These are phyloP conservation scores for Aspergillus jensenii DNA, from an alignment of 2,329 filamentous ascomycete species.

Conservation along the genomic window DNA sequence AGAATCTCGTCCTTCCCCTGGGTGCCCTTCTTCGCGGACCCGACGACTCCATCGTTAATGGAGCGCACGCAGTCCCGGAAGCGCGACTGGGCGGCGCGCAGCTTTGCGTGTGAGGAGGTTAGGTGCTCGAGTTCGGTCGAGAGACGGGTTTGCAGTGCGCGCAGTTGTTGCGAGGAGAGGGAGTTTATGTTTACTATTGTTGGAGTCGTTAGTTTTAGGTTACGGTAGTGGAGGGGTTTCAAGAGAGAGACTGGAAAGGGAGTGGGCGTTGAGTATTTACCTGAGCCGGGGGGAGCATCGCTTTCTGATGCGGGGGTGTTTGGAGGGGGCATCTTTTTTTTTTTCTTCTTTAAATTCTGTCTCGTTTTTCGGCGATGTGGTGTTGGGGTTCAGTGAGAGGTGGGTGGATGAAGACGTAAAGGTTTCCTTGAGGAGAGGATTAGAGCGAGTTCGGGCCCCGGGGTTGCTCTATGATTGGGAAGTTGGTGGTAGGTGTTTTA, in stretches of 20 bases:
- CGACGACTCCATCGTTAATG: constrained; percentile 61
- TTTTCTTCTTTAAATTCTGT: background rate
- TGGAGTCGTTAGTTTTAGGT: background rate
- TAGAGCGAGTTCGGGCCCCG: background rate
- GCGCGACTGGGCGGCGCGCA: constrained; percentile 85
- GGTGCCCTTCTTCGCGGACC: constrained; percentile 35
- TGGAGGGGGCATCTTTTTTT: constrained; percentile 23
- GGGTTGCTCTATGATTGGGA: background rate
- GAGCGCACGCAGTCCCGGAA: constrained; percentile 87
- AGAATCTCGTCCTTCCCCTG: constrained; percentile 59
- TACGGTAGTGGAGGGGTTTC: no score
- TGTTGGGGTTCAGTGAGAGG: background rate
- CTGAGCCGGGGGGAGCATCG: constrained; percentile 21
- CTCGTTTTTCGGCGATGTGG: background rate
- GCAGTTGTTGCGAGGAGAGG: constrained; percentile 81
- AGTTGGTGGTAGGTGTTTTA: background rate
- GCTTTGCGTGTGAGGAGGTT: constrained; percentile 82
- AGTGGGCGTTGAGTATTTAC: background rate
- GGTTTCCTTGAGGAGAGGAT: background rate
- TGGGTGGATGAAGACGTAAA: background rate
- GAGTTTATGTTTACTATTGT: constrained; percentile 65
- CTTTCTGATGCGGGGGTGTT: constrained; percentile 31
- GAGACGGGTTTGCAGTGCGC: constrained; percentile 90
- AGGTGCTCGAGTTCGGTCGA: constrained; percentile 96
- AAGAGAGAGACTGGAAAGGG: background rate